Percentiles rank a stretch among this genome's conserved stretches.
Evolutionary conservation across 768 basidiomycete species (phyloP).

Genomic region (Lentinula detonsa): DNA sequence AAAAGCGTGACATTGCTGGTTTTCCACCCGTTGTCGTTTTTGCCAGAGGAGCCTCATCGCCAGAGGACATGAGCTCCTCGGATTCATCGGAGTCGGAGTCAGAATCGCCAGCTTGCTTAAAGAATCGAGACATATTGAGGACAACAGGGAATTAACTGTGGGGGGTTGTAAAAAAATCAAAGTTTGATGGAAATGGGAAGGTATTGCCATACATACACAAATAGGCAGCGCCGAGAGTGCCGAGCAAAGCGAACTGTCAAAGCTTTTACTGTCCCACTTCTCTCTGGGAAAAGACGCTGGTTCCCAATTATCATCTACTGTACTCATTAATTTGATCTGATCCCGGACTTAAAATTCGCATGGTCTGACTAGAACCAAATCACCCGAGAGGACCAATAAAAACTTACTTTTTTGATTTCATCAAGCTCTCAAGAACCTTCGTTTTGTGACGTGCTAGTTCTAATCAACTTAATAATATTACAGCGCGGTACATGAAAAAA

Average conservation of each 20-base stretch:
- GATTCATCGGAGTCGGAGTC: conserved; percentile 69
- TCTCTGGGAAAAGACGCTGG: too few species aligned
- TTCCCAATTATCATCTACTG: too few species aligned
- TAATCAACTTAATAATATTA: neutral
- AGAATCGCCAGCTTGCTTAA: conserved; percentile 79
- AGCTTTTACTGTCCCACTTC: too few species aligned
- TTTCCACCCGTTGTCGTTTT: conserved; percentile 44
- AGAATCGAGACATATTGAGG: conserved; percentile 75
- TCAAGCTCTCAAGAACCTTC: too few species aligned
- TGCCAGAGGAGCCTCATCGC: conserved; percentile 47
- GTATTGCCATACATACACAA: neutral
- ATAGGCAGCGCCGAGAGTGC: neutral
- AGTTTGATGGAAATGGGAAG: neutral
- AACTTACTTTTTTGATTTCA: too few species aligned
- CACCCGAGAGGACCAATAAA: too few species aligned
- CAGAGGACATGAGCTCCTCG: conserved; percentile 73
- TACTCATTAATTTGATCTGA: too few species aligned
- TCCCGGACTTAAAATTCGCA: too few species aligned
- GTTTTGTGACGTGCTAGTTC: too few species aligned
- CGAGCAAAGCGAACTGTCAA: neutral
- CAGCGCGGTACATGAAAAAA: neutral
- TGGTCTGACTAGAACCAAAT: too few species aligned
- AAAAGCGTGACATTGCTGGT: conserved; percentile 71
- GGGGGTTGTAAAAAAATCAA: neutral
- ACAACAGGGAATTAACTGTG: neutral